Evolutionary conservation across 345 rosid genomes (phyloP).

Genomic region (Dipteronia dyeriana): DNA sequence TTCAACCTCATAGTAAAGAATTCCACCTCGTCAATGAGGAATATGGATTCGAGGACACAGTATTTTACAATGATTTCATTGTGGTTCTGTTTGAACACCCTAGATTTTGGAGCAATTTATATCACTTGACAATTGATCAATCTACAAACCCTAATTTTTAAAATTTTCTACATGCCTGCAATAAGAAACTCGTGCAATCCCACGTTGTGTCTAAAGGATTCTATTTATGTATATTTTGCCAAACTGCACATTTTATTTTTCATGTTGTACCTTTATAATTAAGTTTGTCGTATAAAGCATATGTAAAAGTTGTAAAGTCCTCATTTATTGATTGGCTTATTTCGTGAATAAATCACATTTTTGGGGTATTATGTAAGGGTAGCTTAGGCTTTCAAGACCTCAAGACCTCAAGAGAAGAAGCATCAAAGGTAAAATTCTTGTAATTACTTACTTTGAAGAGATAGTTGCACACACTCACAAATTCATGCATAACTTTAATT

Average conservation of each 20-base stretch:
- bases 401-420: too few relatives aligned
- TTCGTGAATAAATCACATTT: too few relatives aligned
- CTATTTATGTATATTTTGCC: not conserved
- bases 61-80: constrained; percentile 10
- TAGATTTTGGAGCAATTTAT: not conserved
- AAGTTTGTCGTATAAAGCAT: not conserved
- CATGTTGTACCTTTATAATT: not conserved
- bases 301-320: not conserved
- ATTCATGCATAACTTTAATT: too few relatives aligned
- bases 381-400: too few relatives aligned
- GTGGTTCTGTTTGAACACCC: not conserved
- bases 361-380: too few relatives aligned
- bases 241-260: too few relatives aligned
- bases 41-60: constrained; percentile 77
- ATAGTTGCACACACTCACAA: too few relatives aligned
- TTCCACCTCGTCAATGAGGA: constrained; percentile 90
- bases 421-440: too few relatives aligned
- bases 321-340: too few relatives aligned
- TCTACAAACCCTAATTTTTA: not conserved
- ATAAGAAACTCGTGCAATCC: not conserved
- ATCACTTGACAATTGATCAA: too few relatives aligned
- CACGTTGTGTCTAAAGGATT: not conserved
- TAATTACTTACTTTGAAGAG: too few relatives aligned
- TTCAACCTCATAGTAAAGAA: constrained; percentile 75
- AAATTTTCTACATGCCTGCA: not conserved